Evolutionary conservation across 208 protist genomes (phyloP), one percentile per base, ranked within the genome.

Genomic region (Crithidia expoeki): DNA sequence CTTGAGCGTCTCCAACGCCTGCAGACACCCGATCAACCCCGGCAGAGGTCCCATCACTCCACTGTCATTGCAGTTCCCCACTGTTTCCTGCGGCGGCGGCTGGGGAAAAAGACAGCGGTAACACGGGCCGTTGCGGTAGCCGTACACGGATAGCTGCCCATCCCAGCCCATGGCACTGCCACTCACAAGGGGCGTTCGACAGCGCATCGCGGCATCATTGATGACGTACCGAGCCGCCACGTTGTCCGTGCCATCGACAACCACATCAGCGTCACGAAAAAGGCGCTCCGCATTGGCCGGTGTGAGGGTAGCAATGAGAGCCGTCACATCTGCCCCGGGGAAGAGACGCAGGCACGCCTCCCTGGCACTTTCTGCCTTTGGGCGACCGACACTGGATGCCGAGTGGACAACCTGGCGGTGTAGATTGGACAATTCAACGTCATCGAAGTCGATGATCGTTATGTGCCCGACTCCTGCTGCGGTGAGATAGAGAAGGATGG

Each of bases 361-460:
- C 30, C 47, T 53, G 11, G 96, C 95, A 53, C 95, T 98, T 19
- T 89, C 70, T 34, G 90, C 94, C 80, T 98, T 98, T 17, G 36
- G 21, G 36, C 21, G 67, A 10, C 94, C 95, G 2, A 96, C 61
- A 0, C 67, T 42, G 10, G 59, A 71, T 1, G 76, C 81, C 0
- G 74, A 77, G 82, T 98, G 96, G 38, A 98, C 94, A 0, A 99
- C 86, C 81, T 99, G 98, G 2, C 98, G 87, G 44, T 98, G 95
- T 36, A 99, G 68, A 67, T 99, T 99, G 33, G 84, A 97, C 21
- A 78, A 19, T 27, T 98, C 95, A 23, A 99, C 97, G 12, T 66
- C 62, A 72, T 99, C 98, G 77, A 90, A 88, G 84, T 99, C 98
- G 0, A 97, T 83, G 44, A 98, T 60, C 9, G 80, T 85, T 10